These are phyloP conservation scores for Hymenoscyphus fructigenus DNA, from an alignment of 2,329 filamentous ascomycete species.

Conservation along the genomic window DNA sequence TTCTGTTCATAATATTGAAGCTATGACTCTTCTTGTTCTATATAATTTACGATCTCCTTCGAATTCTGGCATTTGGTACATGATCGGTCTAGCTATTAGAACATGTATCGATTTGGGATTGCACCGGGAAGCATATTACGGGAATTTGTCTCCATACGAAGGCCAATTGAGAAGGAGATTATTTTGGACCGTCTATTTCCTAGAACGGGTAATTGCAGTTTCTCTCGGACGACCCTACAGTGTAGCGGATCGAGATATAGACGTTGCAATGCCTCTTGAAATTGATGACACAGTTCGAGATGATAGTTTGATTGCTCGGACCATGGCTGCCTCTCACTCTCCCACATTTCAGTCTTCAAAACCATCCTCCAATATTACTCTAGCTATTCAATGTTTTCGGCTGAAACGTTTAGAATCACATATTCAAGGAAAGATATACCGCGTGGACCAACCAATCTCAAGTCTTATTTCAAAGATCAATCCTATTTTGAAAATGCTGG, in stretches of 20 bases:
- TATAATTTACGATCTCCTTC: constrained; percentile 52
- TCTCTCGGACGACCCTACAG: constrained; percentile 51
- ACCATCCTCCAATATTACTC: constrained; percentile 41
- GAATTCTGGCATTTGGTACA: constrained; percentile 53
- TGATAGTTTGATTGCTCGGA: constrained; percentile 27
- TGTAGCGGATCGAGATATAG: constrained; percentile 51
- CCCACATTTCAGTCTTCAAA: constrained; percentile 33
- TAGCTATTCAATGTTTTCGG: constrained; percentile 45
- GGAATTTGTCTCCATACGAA: constrained; percentile 41
- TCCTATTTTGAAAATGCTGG: constrained; percentile 44
- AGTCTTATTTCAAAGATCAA: constrained; percentile 49
- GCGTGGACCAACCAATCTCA: constrained; percentile 46
- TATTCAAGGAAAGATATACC: constrained; percentile 52
- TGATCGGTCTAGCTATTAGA: constrained; percentile 53
- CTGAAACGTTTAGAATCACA: constrained; percentile 49
- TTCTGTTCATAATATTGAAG: constrained; percentile 51
- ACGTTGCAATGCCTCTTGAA: constrained; percentile 47
- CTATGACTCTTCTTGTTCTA: constrained; percentile 49
- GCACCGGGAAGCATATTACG: constrained; percentile 48
- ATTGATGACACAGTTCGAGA: constrained; percentile 44
- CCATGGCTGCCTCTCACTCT: constrained; percentile 35
- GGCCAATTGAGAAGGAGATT: constrained; percentile 47
- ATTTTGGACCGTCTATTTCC: constrained; percentile 53
- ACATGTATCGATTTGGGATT: constrained; percentile 52
- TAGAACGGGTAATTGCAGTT: constrained; percentile 50